A percentile compares a stretch with the other conserved stretches of the same genome.
phyloP scores from a whole-genome alignment of 768 basidiomycete species.

The Leucosporidium scottii region DNA sequence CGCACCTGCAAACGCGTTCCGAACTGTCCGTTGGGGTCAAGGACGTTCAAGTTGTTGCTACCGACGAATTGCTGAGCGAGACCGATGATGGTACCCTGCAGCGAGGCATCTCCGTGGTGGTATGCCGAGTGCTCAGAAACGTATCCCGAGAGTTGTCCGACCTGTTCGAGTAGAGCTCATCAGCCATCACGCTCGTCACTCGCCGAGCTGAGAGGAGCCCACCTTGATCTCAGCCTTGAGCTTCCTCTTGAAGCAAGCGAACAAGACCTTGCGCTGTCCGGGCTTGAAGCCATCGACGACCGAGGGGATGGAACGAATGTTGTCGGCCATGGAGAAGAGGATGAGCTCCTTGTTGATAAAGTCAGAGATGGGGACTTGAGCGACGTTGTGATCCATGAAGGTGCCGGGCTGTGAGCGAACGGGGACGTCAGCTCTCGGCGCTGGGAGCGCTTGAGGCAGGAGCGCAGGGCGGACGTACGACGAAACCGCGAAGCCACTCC shows the following conservation, averaged over 20 bases:
- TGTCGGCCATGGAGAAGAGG: conserved; percentile 98
- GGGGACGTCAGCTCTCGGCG: background rate
- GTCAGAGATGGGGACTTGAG: conserved; percentile 78
- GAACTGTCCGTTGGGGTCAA: conserved; percentile 85
- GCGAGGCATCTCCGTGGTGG: conserved; percentile 88
- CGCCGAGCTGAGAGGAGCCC: no score
- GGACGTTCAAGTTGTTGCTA: conserved; percentile 85
- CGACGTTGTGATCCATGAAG: conserved; percentile 77
- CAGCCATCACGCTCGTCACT: no score
- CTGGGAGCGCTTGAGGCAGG: background rate
- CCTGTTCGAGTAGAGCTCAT: no score
- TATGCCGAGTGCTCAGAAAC: conserved; percentile 89
- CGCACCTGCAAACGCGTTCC: conserved; percentile 62
- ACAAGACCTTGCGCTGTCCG: conserved; percentile 93
- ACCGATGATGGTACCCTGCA: conserved; percentile 83
- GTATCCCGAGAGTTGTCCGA: conserved; percentile 91
- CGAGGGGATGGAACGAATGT: conserved; percentile 93
- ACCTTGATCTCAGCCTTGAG: conserved; percentile 87
- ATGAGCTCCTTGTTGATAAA: conserved; percentile 98
- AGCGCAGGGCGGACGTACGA: conserved; percentile 47
- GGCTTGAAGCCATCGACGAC: conserved; percentile 92
- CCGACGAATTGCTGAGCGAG: conserved; percentile 92
- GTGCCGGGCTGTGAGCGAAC: conserved; percentile 67
- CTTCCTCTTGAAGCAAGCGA: conserved; percentile 92
- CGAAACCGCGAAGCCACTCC: conserved; percentile 93